Base-by-base conservation (phyloP, 2,329 filamentous ascomycete species). In the Aotearoamyces nothofagi region DNA sequence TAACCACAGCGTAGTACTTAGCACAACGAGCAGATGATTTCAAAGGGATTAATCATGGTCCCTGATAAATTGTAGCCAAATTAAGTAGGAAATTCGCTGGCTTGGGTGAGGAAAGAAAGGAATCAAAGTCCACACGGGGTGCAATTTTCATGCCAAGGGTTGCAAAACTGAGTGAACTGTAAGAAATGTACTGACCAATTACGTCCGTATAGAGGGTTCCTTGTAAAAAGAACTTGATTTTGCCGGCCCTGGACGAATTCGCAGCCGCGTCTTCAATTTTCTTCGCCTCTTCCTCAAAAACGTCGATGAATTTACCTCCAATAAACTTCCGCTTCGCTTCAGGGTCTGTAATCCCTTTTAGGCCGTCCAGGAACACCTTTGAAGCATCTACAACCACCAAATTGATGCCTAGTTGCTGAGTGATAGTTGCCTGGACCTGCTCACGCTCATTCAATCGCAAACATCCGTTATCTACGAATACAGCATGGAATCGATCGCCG, bases 251-350 rank as follows among this genome's bases (percentile, higher is more conserved):
- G 2, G 63, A 53, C 0, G 76, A 75, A 46, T 76, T 62, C 37
- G 72, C 68, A 0, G 79, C 79, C 15, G 64, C 71, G 31, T 68
- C 68, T 38, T 83, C 80, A 26, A 92, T 86, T 41, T 69, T 63
- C 44, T 67, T 66, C 15, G 80, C 84, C 50, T 84, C 76, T 34
- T 74, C 61, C 52, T 93, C 77, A 54, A 93, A 94, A 15, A 92
- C 57, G 42, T 84, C 78, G 39, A 84, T 83, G 52, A 84, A 80
- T 13, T 63, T 65, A 37, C 63, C 69, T 32, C 84, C 86, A 36
- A 94, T 94, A 43, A 94, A 75, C 58, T 92, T 93, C 31, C 86
- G 67, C 65, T 93, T 94, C 49, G 69, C 69, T 56, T 96, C 86
- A 0, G 87, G 86, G 16, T 74, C 82, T 0, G 57, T 60, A 15